Evolutionary conservation across 2,329 filamentous ascomycete genomes (phyloP).

Genomic region (Colletotrichum agaves): DNA sequence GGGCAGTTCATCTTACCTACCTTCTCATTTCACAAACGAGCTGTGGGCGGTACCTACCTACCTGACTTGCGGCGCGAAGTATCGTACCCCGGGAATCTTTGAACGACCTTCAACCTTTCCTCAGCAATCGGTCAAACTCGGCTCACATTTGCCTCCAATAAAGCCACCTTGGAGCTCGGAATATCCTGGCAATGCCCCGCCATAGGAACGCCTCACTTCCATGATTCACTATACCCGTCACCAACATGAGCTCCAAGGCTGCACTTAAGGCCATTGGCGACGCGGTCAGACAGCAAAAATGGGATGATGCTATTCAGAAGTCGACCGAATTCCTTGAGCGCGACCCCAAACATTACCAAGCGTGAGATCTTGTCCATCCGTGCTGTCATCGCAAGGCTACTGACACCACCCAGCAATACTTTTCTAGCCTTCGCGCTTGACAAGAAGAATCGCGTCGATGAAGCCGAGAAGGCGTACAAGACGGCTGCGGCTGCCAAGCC

Average conservation of each 20-base stretch:
- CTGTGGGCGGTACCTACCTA: background rate
- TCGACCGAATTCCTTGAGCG: slow-evolving; percentile 75
- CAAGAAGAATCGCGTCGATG: slow-evolving; percentile 75
- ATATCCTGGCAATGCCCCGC: slow-evolving; percentile 26
- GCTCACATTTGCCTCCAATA: too few species aligned
- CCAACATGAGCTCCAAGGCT: slow-evolving; percentile 69
- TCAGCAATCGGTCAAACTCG: too few species aligned
- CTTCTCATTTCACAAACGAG: background rate
- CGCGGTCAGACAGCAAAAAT: slow-evolving; percentile 81
- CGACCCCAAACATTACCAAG: slow-evolving; percentile 85
- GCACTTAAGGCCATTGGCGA: slow-evolving; percentile 84
- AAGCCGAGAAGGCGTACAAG: slow-evolving; percentile 81
- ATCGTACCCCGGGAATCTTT: background rate
- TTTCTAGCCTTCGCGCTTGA: slow-evolving; percentile 88
- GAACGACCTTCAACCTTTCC: background rate
- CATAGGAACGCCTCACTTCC: slow-evolving; percentile 27
- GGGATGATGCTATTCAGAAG: slow-evolving; percentile 77
- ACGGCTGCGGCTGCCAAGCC: slow-evolving; percentile 78
- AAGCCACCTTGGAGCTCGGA: background rate
- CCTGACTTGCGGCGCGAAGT: background rate
- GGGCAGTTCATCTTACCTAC: background rate
- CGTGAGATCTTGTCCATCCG: slow-evolving; percentile 57
- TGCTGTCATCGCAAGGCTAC: slow-evolving; percentile 7
- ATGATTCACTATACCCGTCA: slow-evolving; percentile 19
- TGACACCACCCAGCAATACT: slow-evolving; percentile 53